A percentile compares a stretch with the other conserved stretches of the same genome.
phyloP scores from a whole-genome alignment of 2,329 filamentous ascomycete genomes.

The Pseudogymnoascus sp. region DNA sequence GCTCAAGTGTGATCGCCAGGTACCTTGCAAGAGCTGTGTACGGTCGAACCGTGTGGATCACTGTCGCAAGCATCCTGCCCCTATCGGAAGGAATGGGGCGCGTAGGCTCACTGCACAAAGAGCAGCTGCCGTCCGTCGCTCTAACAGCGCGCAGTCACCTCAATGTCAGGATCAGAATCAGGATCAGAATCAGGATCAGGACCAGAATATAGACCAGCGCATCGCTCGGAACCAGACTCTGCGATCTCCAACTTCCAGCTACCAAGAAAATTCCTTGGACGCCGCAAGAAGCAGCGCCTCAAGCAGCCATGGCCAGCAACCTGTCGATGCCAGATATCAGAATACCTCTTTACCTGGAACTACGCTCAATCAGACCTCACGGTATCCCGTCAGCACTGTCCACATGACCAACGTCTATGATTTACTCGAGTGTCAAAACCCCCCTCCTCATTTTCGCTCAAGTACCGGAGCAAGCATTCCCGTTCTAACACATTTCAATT shows the following conservation, averaged over 20 bases:
- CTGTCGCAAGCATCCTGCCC: conserved; percentile 27
- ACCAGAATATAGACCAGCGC: not conserved
- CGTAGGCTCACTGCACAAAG: not conserved
- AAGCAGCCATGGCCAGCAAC: not conserved
- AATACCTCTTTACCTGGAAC: not conserved
- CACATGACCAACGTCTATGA: not conserved
- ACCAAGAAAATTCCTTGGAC: not conserved
- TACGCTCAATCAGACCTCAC: not conserved
- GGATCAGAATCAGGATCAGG: conserved; percentile 15
- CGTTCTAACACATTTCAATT: not conserved
- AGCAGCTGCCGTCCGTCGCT: not conserved
- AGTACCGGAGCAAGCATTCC: not conserved
- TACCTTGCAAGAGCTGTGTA: conserved; percentile 29
- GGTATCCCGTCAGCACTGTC: not conserved
- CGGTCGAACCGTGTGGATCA: conserved; percentile 28
- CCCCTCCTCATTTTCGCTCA: not conserved
- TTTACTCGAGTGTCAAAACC: not conserved
- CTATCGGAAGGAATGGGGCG: conserved; percentile 12
- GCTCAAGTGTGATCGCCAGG: conserved; percentile 29
- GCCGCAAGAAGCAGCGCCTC: not conserved
- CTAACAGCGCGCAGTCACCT: conserved; percentile 19
- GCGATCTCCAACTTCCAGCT: not conserved
- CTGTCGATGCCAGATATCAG: not conserved
- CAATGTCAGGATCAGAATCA: conserved; percentile 18
- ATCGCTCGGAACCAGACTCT: not conserved